Evolutionary conservation across 768 basidiomycete genomes (phyloP), one percentile per base, ranked within the genome.

Genomic region (Hirschioporus abietinus): DNA sequence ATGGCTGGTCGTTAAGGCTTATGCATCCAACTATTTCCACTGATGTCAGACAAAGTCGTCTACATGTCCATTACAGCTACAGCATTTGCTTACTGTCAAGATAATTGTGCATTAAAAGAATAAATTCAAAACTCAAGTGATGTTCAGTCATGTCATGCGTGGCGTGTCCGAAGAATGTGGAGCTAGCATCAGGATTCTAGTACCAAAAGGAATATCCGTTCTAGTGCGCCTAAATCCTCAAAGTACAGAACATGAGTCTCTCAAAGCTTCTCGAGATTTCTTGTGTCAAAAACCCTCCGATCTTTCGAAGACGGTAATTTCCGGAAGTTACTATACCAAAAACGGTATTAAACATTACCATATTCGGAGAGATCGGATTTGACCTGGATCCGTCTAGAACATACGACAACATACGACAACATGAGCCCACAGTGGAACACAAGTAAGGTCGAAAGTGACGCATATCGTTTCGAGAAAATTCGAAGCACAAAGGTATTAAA

Each of bases 1-100:
- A 1, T 88, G 86, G 85, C 63, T 75, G 35, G 66, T 72, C 10
- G 79, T 81, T 26, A 78, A 81, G 68, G 75, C 79, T 0, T 76
- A 78, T 64, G 78, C 83, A 4, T 76, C 78, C 23, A 73, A 75
- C n/a, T 83, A 83, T 69, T 81, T 74, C 73, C 76, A 61, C 23
- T 61, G 30, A 61, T 52, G 12, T 52, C 5, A 3, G 42, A 15
- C 2, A 3, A 15, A 20, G 12, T 1, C 12, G 42, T 52, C 1
- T 52, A 52, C 12, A 5, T 52, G 42, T 12, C 12, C 20, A 36
- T 36, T 36, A 36, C 7, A 7, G 35, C 7, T 7, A 36, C 15
- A 15, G 15, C 7, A 36, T 15, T 7, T 15, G 7, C 35, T 36
- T 15, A 7, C 7, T 36, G n/a, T n/a, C n/a, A n/a, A n/a, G n/a